phyloP scores from a whole-genome alignment of 2,329 filamentous ascomycete genomes.

The Albophoma yamanashiensis region DNA sequence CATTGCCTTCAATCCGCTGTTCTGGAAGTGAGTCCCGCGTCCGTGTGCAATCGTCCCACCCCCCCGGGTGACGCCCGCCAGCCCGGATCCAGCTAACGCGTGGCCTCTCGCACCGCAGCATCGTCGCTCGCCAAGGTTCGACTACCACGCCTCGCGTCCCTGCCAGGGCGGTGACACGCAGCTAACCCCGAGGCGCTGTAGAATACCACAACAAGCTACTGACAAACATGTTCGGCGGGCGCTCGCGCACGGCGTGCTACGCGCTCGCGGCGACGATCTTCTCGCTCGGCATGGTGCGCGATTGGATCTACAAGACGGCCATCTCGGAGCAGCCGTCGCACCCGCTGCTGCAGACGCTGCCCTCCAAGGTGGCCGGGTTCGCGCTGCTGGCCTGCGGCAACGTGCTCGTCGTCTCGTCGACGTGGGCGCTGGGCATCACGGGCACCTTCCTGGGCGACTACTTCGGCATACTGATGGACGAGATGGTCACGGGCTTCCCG shows the following conservation, averaged over 20 bases:
- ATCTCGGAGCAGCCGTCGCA: constrained; percentile 67
- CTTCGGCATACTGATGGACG: constrained; percentile 96
- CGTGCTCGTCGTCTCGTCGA: constrained; percentile 75
- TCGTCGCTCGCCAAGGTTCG: constrained; percentile 70
- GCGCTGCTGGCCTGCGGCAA: constrained; percentile 68
- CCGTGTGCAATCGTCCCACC: not conserved
- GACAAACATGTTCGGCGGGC: constrained; percentile 76
- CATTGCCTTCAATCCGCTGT: constrained; percentile 95
- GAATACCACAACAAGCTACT: constrained; percentile 89
- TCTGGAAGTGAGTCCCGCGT: constrained; percentile 78
- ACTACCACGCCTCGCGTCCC: constrained; percentile 6
- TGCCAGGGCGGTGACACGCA: constrained; percentile 7
- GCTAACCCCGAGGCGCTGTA: constrained; percentile 22
- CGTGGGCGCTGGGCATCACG: constrained; percentile 85
- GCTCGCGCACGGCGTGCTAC: constrained; percentile 75
- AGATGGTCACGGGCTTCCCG: constrained; percentile 87
- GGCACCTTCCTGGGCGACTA: constrained; percentile 97
- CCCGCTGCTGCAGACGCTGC: constrained; percentile 54
- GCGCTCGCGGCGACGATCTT: constrained; percentile 83
- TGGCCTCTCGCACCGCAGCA: constrained; percentile 36
- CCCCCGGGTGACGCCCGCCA: not conserved
- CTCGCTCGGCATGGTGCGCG: constrained; percentile 78
- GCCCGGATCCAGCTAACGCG: not conserved
- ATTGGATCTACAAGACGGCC: constrained; percentile 77
- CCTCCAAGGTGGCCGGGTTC: constrained; percentile 54